A percentile compares a stretch with the other conserved stretches of the same genome.
phyloP scores from a whole-genome alignment of 192 early-diverging fungal genomes.

The Linnemannia schmuckeri region DNA sequence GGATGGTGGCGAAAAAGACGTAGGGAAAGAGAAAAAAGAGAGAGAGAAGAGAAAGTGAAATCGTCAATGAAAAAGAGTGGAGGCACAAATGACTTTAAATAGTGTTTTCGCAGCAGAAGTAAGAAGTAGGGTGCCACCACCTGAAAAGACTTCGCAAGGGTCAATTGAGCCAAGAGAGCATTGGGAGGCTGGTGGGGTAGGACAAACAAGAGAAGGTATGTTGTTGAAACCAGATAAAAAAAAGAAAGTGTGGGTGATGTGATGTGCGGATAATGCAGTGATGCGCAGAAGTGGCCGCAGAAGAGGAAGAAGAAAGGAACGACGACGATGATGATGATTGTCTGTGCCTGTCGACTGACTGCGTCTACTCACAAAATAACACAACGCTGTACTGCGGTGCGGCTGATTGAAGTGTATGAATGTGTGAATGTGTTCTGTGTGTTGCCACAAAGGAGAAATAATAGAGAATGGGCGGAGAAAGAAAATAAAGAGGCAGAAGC shows the following conservation, averaged over 20 bases:
- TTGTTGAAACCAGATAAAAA: not conserved
- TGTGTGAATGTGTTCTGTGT: not conserved
- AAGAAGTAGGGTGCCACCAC: not conserved
- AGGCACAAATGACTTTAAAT: not conserved
- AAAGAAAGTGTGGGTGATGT: not conserved
- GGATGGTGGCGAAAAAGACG: too few species aligned
- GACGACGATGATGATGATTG: not conserved
- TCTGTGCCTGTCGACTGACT: not conserved
- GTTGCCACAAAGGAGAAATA: not conserved
- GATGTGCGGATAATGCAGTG: not conserved
- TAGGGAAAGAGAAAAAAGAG: not conserved
- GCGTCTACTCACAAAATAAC: constrained; percentile 3
- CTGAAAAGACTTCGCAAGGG: not conserved
- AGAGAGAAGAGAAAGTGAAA: not conserved
- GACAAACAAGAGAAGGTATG: not conserved
- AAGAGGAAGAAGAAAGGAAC: not conserved
- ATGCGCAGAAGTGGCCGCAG: not conserved
- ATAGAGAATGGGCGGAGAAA: too few species aligned
- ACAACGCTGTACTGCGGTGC: not conserved
- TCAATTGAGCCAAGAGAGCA: not conserved
- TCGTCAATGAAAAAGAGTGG: not conserved
- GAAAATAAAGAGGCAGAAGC: too few species aligned
- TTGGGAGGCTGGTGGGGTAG: not conserved
- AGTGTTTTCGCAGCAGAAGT: not conserved
- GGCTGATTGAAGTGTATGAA: not conserved